These are phyloP conservation scores for Saccharomyces uvarum DNA, from an alignment of 1,139 yeast species.

Conservation along the genomic window DNA sequence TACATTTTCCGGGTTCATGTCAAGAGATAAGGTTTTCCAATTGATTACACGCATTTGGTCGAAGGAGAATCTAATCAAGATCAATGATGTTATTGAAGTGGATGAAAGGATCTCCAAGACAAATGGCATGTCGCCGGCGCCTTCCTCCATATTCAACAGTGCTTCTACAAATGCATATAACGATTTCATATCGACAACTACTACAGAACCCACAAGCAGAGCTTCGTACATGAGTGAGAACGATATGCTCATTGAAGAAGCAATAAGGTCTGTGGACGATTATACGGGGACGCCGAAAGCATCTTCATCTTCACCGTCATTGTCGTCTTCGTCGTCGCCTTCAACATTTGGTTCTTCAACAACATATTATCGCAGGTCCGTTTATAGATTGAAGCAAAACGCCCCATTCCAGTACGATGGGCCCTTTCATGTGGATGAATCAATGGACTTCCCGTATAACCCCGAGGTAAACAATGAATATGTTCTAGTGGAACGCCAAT, in stretches of 20 bases:
- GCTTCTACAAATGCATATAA: slow-evolving; percentile 3
- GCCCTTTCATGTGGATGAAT: slow-evolving; percentile 43
- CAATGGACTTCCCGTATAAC: slow-evolving; percentile 37
- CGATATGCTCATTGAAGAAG: slow-evolving; percentile 27
- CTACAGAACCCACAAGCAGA: slow-evolving; percentile 12
- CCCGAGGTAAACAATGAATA: slow-evolving; percentile 53
- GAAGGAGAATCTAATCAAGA: slow-evolving; percentile 13
- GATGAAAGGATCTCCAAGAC: not conserved
- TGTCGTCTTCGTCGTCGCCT: slow-evolving; percentile 12
- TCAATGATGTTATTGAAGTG: not conserved
- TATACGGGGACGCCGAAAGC: slow-evolving; percentile 12
- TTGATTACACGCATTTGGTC: slow-evolving; percentile 57
- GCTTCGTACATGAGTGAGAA: slow-evolving; percentile 15
- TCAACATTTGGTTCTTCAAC: not conserved
- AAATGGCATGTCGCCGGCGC: not conserved
- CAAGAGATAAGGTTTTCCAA: slow-evolving; percentile 71
- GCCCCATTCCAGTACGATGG: slow-evolving; percentile 19
- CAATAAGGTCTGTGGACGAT: slow-evolving; percentile 37
- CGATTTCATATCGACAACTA: slow-evolving; percentile 6
- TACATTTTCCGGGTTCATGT: slow-evolving; percentile 77
- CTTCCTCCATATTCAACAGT: not conserved
- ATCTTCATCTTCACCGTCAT: not conserved
- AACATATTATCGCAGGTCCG: not conserved
- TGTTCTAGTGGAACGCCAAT: slow-evolving; percentile 41
- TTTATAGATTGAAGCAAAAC: slow-evolving; percentile 26